phyloP scores from a whole-genome alignment of 805 yeast genomes.

The Lipomyces chichibuensis region DNA sequence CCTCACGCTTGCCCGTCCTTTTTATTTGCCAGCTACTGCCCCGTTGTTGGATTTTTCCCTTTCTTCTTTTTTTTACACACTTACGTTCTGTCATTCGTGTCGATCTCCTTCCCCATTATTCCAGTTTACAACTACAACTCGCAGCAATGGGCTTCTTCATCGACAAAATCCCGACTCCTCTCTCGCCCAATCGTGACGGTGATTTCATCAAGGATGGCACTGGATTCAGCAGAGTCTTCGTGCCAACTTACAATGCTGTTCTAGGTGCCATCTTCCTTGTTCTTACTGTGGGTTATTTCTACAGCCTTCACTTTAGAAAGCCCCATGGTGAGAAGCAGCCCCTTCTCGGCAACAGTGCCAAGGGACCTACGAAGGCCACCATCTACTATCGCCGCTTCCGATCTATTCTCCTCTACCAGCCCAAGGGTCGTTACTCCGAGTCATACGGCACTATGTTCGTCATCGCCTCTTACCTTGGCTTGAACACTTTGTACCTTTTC shows the following conservation, averaged over 20 bases:
- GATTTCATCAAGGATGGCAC: constrained; percentile 35
- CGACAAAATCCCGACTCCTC: constrained; percentile 34
- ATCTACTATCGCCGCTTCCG: constrained; percentile 32
- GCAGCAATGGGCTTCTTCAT: constrained; percentile 34
- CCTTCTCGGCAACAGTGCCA: constrained; percentile 23
- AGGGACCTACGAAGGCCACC: constrained; percentile 25
- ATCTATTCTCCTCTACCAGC: constrained; percentile 35
- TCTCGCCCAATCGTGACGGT: constrained; percentile 35
- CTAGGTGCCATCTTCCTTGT: constrained; percentile 29
- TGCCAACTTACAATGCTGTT: constrained; percentile 34
- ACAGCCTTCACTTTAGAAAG: constrained; percentile 31
- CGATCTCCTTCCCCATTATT: too few species aligned
- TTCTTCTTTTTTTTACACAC: not conserved
- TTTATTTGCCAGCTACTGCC: not conserved
- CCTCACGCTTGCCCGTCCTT: not conserved
- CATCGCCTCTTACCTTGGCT: constrained; percentile 33
- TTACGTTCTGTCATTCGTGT: not conserved
- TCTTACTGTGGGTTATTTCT: constrained; percentile 30
- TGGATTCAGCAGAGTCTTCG: constrained; percentile 33
- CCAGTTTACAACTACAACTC: not conserved
- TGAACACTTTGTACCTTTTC: constrained; percentile 32
- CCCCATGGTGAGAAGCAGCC: constrained; percentile 37
- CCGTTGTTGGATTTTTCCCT: not conserved
- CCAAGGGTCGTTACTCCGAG: constrained; percentile 34
- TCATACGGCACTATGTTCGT: constrained; percentile 36